These are phyloP conservation scores for Dovyalis caffra DNA, from an alignment of 345 rosid genomes.

Conservation along the genomic window DNA sequence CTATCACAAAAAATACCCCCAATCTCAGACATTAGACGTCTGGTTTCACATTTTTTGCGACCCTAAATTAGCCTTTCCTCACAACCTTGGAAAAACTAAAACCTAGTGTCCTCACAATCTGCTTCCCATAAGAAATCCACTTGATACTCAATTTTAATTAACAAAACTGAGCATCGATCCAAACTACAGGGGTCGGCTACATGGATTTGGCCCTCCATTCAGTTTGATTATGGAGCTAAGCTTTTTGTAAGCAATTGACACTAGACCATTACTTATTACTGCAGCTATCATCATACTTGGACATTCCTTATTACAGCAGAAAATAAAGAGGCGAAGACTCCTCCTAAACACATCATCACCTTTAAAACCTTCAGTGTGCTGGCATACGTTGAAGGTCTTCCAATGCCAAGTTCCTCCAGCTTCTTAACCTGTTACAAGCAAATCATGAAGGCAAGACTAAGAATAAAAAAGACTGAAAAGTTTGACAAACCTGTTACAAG, in stretches of 20 bases:
- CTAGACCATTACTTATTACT: too few relatives aligned
- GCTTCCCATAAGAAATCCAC: neutral
- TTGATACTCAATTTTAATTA: too few relatives aligned
- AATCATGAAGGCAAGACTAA: conserved; percentile 15
- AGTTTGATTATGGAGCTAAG: too few relatives aligned
- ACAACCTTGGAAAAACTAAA: neutral
- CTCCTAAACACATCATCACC: conserved; percentile 37
- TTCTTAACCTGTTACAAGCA: conserved; percentile 75
- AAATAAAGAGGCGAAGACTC: neutral
- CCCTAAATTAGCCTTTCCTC: neutral
- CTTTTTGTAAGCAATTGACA: neutral
- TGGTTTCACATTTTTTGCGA: neutral
- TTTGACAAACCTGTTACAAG: neutral
- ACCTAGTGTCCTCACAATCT: neutral
- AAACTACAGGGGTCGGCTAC: too few relatives aligned
- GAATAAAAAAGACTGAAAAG: conserved; percentile 6
- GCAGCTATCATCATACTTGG: too few relatives aligned
- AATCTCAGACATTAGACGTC: neutral
- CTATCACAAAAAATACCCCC: neutral
- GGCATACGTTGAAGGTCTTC: conserved; percentile 98
- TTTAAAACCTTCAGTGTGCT: conserved; percentile 80
- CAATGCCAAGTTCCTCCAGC: conserved; percentile 98
- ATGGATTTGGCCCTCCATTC: too few relatives aligned
- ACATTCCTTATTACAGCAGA: neutral
- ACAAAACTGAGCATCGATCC: too few relatives aligned